phyloP scores from a whole-genome alignment of 768 basidiomycete species.

The Goffeauzyma gilvescens region DNA sequence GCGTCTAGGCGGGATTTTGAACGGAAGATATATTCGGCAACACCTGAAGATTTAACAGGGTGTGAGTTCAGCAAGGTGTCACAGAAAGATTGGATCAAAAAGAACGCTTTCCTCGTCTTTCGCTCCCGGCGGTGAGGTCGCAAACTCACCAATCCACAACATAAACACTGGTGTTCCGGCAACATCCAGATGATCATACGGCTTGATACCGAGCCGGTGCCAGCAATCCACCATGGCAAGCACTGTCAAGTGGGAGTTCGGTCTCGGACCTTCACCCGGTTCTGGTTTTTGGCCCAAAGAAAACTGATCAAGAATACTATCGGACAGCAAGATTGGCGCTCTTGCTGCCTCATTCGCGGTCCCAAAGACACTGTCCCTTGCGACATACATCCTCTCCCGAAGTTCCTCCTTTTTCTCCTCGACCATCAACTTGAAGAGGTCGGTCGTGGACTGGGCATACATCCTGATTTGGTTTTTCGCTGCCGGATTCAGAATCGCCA shows the following conservation, averaged over 20 bases:
- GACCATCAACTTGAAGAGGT: constrained; percentile 92
- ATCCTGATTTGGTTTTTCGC: constrained; percentile 78
- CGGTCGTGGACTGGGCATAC: constrained; percentile 64
- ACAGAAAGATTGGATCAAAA: no score
- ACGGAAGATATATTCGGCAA: constrained; percentile 85
- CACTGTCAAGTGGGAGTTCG: constrained; percentile 80
- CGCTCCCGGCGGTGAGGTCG: no score
- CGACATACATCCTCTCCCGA: constrained; percentile 52
- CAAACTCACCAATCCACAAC: constrained; percentile 54
- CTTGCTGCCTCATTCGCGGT: not conserved
- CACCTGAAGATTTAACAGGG: constrained; percentile 41
- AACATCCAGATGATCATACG: constrained; percentile 73
- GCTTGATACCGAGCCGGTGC: constrained; percentile 68
- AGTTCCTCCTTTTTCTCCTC: constrained; percentile 40
- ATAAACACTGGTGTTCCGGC: constrained; percentile 93
- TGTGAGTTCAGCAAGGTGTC: no score
- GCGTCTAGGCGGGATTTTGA: constrained; percentile 43
- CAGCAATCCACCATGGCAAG: constrained; percentile 98
- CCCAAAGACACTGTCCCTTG: constrained; percentile 58
- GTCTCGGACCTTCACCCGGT: constrained; percentile 15
- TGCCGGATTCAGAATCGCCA: constrained; percentile 90
- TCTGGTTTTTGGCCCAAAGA: constrained; percentile 44
- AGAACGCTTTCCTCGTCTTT: no score
- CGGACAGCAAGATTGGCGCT: constrained; percentile 60
- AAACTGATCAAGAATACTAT: constrained; percentile 72